Percentiles rank a stretch among this genome's conserved stretches.
Evolutionary conservation across 768 basidiomycete species (phyloP).

Genomic region (Tricholoma matsutake): DNA sequence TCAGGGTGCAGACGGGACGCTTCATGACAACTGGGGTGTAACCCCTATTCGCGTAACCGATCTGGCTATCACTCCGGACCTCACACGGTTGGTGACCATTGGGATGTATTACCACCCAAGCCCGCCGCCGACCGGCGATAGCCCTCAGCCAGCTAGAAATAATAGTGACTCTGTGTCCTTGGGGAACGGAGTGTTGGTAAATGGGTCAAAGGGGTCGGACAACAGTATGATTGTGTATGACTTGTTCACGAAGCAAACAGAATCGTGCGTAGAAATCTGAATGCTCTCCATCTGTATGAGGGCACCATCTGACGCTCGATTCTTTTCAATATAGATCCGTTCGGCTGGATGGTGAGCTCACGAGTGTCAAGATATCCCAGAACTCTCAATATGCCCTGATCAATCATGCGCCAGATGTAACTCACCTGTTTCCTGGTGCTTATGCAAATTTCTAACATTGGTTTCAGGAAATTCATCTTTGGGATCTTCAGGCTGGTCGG

Average conservation of each 20-base stretch:
- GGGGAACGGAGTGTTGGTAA: conserved; percentile 23
- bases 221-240: conserved; percentile 78
- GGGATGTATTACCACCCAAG: conserved; percentile 44
- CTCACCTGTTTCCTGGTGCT: conserved; percentile 21
- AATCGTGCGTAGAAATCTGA: conserved; percentile 51
- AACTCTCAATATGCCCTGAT: conserved; percentile 87
- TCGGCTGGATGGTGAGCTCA: conserved; percentile 73
- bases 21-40: conserved; percentile 64
- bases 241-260: conserved; percentile 60
- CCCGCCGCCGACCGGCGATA: conserved; percentile 18
- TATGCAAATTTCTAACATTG: conserved; percentile 12
- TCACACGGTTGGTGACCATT: conserved; percentile 78
- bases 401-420: conserved; percentile 84
- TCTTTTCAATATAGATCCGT: conserved; percentile 45
- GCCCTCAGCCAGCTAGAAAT: conserved; percentile 11
- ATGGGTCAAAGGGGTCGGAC: conserved; percentile 37
- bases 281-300: not conserved
- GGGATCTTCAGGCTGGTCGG: conserved; percentile 70
- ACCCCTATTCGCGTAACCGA: conserved; percentile 81
- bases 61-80: conserved; percentile 84
- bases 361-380: conserved; percentile 81
- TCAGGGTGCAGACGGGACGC: conserved; percentile 74
- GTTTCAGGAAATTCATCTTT: conserved; percentile 81
- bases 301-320: conserved; percentile 2
- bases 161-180: conserved; percentile 10